Evolutionary conservation across 345 rosid species (phyloP).

Genomic region (Turnera subulata): DNA sequence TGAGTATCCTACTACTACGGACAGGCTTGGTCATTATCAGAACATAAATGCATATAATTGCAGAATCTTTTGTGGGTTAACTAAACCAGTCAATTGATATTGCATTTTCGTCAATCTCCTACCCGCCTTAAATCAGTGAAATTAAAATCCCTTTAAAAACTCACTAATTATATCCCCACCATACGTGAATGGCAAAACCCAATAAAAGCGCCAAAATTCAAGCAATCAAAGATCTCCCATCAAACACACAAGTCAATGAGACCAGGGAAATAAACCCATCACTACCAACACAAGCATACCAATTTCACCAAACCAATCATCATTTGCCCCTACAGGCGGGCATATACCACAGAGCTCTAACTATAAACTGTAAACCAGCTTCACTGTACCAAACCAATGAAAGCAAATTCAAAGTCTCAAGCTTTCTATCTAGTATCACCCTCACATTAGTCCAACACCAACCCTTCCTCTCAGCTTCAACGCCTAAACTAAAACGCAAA

Average conservation of each 20-base stretch:
- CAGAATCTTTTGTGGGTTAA: slow-evolving; percentile 12
- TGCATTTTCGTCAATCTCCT: slow-evolving; percentile 30
- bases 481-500: slow-evolving; percentile 5
- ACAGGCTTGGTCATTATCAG: slow-evolving; percentile 80
- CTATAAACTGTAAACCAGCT: slow-evolving; percentile 8
- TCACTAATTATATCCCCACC: not conserved
- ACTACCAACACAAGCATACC: slow-evolving; percentile 3
- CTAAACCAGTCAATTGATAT: slow-evolving; percentile 33
- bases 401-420: slow-evolving; percentile 17
- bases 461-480: slow-evolving; percentile 8
- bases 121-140: slow-evolving; percentile 19
- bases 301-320: slow-evolving; percentile 16
- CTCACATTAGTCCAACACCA: not conserved
- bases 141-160: slow-evolving; percentile 14
- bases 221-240: slow-evolving; percentile 21
- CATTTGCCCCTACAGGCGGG: slow-evolving; percentile 7
- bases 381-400: slow-evolving; percentile 21
- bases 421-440: slow-evolving; percentile 10
- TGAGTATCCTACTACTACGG: slow-evolving; percentile 67
- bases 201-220: slow-evolving; percentile 23
- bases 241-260: slow-evolving; percentile 13
- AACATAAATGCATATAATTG: slow-evolving; percentile 17
- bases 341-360: slow-evolving; percentile 10
- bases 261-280: slow-evolving; percentile 3
- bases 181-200: not conserved